These are phyloP conservation scores for Pyropia haitanensis DNA, from an alignment of 23 red algal species.

Conservation along the genomic window DNA sequence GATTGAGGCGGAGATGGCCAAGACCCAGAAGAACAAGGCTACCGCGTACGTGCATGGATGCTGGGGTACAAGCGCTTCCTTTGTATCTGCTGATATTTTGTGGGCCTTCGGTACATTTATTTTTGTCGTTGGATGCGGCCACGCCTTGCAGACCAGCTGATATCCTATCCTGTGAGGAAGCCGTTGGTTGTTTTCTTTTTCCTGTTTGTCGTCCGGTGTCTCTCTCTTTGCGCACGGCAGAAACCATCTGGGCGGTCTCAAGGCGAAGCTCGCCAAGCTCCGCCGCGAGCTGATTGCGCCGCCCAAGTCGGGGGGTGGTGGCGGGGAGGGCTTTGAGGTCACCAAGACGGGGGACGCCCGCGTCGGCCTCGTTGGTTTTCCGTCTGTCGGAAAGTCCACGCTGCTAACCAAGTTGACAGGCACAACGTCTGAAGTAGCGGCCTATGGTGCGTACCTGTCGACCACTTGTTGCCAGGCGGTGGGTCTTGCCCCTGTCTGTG, in stretches of 20 bases:
- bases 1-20: conserved; percentile 90
- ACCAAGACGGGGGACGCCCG: conserved; percentile 92
- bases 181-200: neutral
- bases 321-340: conserved; percentile 94
- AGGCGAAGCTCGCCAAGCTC: conserved; percentile 95
- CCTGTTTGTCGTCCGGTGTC: no score
- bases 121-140: no score
- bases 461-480: no score
- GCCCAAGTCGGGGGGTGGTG: conserved; percentile 45
- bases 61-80: neutral
- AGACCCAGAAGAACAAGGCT: conserved; percentile 98
- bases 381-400: conserved; percentile 95
- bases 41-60: conserved; percentile 41
- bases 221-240: no score
- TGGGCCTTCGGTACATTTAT: neutral
- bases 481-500: no score
- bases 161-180: neutral
- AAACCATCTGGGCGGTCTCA: conserved; percentile 64
- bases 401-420: conserved; percentile 75
- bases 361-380: conserved; percentile 87
- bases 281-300: conserved; percentile 80
- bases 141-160: no score
- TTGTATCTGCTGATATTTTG: neutral
- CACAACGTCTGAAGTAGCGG: conserved; percentile 55
- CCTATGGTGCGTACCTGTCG: conserved; percentile 19